Conservation (phyloP, 768 basidiomycete species). For the Rhodotorula kratochvilovae region DNA sequence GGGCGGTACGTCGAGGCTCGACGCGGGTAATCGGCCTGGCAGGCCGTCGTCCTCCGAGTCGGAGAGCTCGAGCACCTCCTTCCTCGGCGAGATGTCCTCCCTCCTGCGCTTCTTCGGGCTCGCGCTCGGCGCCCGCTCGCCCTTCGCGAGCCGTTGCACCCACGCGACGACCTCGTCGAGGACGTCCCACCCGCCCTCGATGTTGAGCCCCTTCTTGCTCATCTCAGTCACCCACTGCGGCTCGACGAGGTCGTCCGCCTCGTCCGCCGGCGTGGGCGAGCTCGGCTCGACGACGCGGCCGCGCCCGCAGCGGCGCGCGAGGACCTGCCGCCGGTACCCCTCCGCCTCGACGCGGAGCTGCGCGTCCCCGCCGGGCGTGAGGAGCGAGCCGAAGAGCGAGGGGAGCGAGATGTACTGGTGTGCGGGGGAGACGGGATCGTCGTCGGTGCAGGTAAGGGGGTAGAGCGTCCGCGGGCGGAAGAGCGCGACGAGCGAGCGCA, state of each 20-base stretch:
- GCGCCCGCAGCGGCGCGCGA: constrained; percentile 1
- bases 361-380: constrained; percentile 50
- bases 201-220: constrained; percentile 49
- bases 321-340: background rate
- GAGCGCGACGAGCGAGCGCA: constrained; percentile 70
- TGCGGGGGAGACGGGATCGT: constrained; percentile 51
- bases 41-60: background rate
- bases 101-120: background rate
- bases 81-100: background rate
- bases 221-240: constrained; percentile 8
- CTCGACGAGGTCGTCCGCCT: background rate
- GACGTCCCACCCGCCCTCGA: constrained; percentile 59
- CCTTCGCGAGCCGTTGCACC: constrained; percentile 40
- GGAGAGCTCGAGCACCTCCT: background rate
- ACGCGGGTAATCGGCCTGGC: background rate
- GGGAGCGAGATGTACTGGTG: constrained; percentile 59
- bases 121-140: background rate
- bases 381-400: constrained; percentile 55
- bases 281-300: background rate
- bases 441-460: constrained; percentile 65
- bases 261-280: background rate
- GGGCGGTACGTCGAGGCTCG: background rate
- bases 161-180: constrained; percentile 53
- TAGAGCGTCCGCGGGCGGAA: constrained; percentile 73
- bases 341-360: constrained; percentile 43